A percentile compares a stretch with the other conserved stretches of the same genome.
Conservation (phyloP, 768 basidiomycete species). For the Trametes meyenii region DNA sequence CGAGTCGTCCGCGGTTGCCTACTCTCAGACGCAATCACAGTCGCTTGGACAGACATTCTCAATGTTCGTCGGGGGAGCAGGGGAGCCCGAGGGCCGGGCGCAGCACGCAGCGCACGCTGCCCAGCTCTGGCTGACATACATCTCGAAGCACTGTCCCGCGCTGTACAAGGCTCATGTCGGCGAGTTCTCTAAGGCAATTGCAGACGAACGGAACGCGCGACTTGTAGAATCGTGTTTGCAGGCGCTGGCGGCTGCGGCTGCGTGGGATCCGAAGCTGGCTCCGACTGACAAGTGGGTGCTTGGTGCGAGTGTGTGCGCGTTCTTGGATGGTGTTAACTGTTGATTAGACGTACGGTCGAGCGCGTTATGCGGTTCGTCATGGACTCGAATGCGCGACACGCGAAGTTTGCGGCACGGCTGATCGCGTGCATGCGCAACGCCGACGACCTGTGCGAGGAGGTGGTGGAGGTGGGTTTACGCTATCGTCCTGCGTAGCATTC, state of each 20-base stretch:
- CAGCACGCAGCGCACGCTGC: slow-evolving; percentile 49
- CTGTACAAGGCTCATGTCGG: slow-evolving; percentile 74
- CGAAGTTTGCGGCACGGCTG: slow-evolving; percentile 85
- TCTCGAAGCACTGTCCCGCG: slow-evolving; percentile 76
- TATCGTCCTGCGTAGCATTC: not conserved
- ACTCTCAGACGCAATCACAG: slow-evolving; percentile 17
- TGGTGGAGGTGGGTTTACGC: slow-evolving; percentile 62
- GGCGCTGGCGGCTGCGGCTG: slow-evolving; percentile 70
- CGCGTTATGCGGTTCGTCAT: slow-evolving; percentile 61
- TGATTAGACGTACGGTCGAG: slow-evolving; percentile 66
- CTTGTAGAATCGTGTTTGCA: slow-evolving; percentile 73
- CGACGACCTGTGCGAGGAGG: slow-evolving; percentile 49
- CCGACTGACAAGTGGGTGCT: slow-evolving; percentile 62
- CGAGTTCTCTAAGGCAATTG: slow-evolving; percentile 75
- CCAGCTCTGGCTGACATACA: slow-evolving; percentile 52
- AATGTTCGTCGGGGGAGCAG: slow-evolving; percentile 36
- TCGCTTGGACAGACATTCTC: slow-evolving; percentile 20
- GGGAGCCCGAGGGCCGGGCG: slow-evolving; percentile 32
- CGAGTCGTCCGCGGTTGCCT: slow-evolving; percentile 18
- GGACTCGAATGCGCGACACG: slow-evolving; percentile 62
- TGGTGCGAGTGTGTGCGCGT: not conserved
- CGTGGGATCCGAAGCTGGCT: slow-evolving; percentile 57
- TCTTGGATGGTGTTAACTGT: not conserved
- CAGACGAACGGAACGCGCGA: slow-evolving; percentile 56
- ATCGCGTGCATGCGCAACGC: slow-evolving; percentile 61